Base-by-base conservation (phyloP, 2,329 filamentous ascomycete species). In the Hypoxylon sp. region DNA sequence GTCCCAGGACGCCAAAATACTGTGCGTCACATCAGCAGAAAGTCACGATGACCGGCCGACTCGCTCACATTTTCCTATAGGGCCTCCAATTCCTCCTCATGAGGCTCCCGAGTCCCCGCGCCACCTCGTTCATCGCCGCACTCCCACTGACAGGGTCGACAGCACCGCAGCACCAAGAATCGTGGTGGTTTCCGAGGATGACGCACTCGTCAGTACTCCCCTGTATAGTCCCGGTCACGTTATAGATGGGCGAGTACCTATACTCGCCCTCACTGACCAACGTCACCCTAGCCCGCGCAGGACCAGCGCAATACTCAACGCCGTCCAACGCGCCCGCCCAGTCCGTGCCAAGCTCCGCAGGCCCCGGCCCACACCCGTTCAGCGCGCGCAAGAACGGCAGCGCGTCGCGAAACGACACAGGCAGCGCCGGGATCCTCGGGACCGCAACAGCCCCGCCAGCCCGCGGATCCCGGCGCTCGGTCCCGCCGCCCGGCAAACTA, bases 141-240 rank as follows among this genome's bases (percentile, higher is more conserved):
- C 85, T 88, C 53, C 88, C 88, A 60, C 85, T 87, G 73, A 90
- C 90, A 0, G 88, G 89, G 66, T 91, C 88, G 10, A 81, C 87
- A 17, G 88, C 88, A 20, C 89, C 88, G 23, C 88, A 85, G 69
- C 90, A 85, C 88, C 88, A 91, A 0, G 89, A 87, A 73, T 91
- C 88, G 18, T 88, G 82, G 69, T 91, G 89, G 65, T 91, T 91
- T 7, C 89, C 88, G 40, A 91, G 74, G 9, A 91, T 78, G 40
- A 91, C 77, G 1, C 89, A 86, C 65, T 90, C 87, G 63, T 90
- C 85, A 26, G 89, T 81, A 1, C 81, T 83, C 10, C 88, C 88
- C 62, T 89, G 89, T 71, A 91, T 88, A 35, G 88, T 78, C 42
- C 88, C 88, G 61, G 91, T 89, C 1, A 88, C 86, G 64, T 91